These are phyloP conservation scores for Closterium sp. DNA, from an alignment of 139 green algal genomes.

Conservation along the genomic window DNA sequence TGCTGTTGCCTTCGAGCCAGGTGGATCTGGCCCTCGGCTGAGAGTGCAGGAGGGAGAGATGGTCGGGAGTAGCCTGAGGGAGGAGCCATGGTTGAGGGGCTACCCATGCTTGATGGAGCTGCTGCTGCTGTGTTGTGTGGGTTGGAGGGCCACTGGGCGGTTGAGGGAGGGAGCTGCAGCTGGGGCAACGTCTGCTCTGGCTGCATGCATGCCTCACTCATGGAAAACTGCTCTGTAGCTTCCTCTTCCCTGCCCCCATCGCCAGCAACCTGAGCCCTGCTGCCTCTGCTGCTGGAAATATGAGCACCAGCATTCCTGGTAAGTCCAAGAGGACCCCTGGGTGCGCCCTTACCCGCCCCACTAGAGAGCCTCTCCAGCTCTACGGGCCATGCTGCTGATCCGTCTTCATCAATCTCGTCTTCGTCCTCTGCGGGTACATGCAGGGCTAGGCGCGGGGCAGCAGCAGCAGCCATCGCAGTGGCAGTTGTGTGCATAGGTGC, in stretches of 20 bases:
- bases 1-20: background rate
- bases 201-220: too few relatives aligned
- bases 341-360: background rate
- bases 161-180: background rate
- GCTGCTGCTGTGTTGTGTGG: background rate
- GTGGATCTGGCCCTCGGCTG: background rate
- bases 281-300: too few relatives aligned
- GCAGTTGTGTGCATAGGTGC: background rate
- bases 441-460: background rate
- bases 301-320: too few relatives aligned
- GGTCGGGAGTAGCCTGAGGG: background rate
- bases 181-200: background rate
- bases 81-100: too few relatives aligned
- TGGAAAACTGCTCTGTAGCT: too few relatives aligned
- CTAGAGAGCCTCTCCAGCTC: background rate
- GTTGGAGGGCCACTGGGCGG: background rate
- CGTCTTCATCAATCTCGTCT: background rate
- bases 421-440: background rate
- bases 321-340: background rate
- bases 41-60: background rate
- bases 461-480: background rate
- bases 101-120: background rate
- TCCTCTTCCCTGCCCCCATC: background rate
- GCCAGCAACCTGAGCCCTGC: too few relatives aligned
- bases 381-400: background rate